Evolutionary conservation across 129 eudicot species (phyloP).

Genomic region (Flaveria trinervia): DNA sequence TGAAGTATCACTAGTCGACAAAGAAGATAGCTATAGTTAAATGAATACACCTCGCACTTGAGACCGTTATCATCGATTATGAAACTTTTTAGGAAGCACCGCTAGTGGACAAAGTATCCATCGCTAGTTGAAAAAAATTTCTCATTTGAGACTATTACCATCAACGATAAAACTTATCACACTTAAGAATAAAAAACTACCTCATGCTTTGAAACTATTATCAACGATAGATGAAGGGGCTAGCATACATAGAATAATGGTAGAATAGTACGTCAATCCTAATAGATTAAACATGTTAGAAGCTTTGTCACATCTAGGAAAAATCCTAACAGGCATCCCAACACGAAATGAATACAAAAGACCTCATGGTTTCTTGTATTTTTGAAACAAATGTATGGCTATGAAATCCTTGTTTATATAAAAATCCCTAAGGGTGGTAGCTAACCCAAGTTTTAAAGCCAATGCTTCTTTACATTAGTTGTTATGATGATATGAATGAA

Average conservation of each 20-base stretch:
- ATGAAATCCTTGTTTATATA: neutral
- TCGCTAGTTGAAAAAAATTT: no score
- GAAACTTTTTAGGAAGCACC: neutral
- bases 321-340: neutral
- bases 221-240: neutral
- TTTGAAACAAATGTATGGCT: no score
- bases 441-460: neutral
- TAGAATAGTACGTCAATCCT: neutral
- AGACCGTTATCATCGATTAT: neutral
- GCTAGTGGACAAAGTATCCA: no score
- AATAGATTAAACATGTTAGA: neutral
- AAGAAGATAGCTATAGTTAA: neutral
- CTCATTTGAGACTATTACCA: no score
- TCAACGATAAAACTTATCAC: neutral
- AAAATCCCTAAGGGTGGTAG: neutral
- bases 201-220: neutral
- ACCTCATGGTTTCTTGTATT: no score
- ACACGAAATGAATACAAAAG: no score
- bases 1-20: neutral
- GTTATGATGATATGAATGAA: neutral
- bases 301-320: neutral
- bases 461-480: neutral
- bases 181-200: neutral
- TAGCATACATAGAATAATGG: neutral
- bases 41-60: neutral